These are phyloP conservation scores for Phytophthora multivora DNA, from an alignment of 352 stramenopile genomes.

Conservation along the genomic window DNA sequence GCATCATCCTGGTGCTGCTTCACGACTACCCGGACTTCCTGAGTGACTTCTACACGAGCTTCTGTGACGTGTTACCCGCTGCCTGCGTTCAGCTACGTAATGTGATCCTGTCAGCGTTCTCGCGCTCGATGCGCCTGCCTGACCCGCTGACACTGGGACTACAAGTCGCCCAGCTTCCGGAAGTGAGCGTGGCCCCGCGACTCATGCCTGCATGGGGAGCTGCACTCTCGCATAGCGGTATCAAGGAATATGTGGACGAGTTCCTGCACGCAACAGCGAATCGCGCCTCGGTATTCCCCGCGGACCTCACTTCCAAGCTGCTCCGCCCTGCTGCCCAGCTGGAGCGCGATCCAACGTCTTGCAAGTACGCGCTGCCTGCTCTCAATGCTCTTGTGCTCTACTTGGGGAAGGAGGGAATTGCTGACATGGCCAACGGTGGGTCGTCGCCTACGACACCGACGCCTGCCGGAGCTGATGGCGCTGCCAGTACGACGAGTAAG, in stretches of 20 bases:
- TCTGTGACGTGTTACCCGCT: constrained; percentile 98
- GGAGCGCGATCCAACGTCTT: constrained; percentile 68
- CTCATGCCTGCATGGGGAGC: constrained; percentile 95
- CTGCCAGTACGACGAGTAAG: constrained; percentile 55
- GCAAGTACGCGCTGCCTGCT: constrained; percentile 93
- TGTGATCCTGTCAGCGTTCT: constrained; percentile 97
- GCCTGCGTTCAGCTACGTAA: constrained; percentile 98
- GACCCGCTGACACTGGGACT: constrained; percentile 98
- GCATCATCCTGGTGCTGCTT: constrained; percentile 97
- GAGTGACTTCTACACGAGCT: constrained; percentile 97
- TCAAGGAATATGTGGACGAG: constrained; percentile 96
- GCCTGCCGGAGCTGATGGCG: constrained; percentile 26
- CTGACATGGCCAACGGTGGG: constrained; percentile 67
- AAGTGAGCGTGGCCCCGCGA: constrained; percentile 94
- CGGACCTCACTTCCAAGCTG: constrained; percentile 80
- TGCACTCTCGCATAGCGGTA: constrained; percentile 89
- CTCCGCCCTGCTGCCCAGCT: constrained; percentile 62
- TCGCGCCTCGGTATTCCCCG: constrained; percentile 87
- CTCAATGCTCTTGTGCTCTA: constrained; percentile 92
- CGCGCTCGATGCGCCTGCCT: constrained; percentile 95
- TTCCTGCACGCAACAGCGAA: constrained; percentile 93
- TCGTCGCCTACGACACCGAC: constrained; percentile 28
- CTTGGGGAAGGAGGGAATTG: constrained; percentile 84
- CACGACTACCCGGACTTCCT: constrained; percentile 99
- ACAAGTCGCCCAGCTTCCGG: constrained; percentile 96